Percentiles rank a stretch among this genome's conserved stretches.
Evolutionary conservation across 495 filamentous ascomycete genomes (phyloP).

Genomic region (Neurospora sp.): DNA sequence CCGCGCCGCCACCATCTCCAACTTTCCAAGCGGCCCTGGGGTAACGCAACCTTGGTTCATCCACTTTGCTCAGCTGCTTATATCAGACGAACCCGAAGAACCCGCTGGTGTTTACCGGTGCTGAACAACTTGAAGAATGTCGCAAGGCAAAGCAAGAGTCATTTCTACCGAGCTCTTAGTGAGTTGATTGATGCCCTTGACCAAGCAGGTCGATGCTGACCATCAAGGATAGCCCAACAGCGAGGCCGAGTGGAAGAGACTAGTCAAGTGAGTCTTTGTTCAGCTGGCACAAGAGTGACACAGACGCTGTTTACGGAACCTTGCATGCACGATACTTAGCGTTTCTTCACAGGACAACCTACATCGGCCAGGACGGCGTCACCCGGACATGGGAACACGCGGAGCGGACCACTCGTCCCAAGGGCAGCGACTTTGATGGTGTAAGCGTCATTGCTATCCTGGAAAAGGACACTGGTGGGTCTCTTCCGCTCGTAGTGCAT

Average conservation of each 20-base stretch:
- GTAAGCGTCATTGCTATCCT: constrained; percentile 87
- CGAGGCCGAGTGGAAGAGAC: constrained; percentile 68
- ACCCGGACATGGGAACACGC: constrained; percentile 73
- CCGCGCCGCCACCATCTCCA: not conserved
- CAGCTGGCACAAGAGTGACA: not conserved
- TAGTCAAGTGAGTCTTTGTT: constrained; percentile 20
- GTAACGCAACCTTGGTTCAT: not conserved
- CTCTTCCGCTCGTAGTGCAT: not conserved
- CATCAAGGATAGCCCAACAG: constrained; percentile 21
- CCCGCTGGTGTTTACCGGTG: not conserved
- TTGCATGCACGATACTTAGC: constrained; percentile 4
- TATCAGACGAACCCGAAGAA: not conserved
- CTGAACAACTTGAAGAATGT: not conserved
- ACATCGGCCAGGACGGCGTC: constrained; percentile 58
- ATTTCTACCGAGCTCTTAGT: constrained; percentile 24
- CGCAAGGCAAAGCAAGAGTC: constrained; percentile 10
- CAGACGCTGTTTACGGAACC: not conserved
- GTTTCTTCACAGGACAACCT: constrained; percentile 46
- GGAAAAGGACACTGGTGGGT: constrained; percentile 47
- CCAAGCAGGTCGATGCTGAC: not conserved
- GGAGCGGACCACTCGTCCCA: constrained; percentile 63
- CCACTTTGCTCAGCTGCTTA: not conserved
- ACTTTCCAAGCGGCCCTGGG: not conserved
- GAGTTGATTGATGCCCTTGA: constrained; percentile 3
- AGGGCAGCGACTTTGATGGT: constrained; percentile 65